Conservation (phyloP, 1,284 basidiomycete genomes). For the Marasmius fiardii region DNA sequence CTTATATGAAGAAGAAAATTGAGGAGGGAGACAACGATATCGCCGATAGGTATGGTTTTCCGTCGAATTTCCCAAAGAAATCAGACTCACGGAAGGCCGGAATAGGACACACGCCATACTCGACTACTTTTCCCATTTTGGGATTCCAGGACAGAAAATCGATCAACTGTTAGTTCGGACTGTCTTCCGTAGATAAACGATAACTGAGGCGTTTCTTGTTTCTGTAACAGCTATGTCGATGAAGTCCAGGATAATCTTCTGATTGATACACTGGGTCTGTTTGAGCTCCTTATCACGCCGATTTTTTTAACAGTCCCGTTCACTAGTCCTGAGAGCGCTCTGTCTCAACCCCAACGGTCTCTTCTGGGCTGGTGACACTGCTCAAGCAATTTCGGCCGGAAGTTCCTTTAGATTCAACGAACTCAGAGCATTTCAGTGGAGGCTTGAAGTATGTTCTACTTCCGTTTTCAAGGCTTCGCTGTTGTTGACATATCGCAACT, state of each 20-base stretch:
- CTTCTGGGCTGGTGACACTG: slow-evolving; percentile 80
- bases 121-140: slow-evolving; percentile 28
- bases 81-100: slow-evolving; percentile 9
- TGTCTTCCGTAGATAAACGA: not conserved
- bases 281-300: not conserved
- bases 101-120: slow-evolving; percentile 54
- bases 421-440: slow-evolving; percentile 61
- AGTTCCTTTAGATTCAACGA: slow-evolving; percentile 73
- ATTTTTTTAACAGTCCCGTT: not conserved
- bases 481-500: not conserved
- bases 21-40: slow-evolving; percentile 49
- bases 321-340: slow-evolving; percentile 55
- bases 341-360: slow-evolving; percentile 64
- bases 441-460: slow-evolving; percentile 44
- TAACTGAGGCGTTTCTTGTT: slow-evolving; percentile 4
- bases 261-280: slow-evolving; percentile 59
- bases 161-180: slow-evolving; percentile 51
- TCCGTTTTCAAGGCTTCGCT: not conserved
- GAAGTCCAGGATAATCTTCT: slow-evolving; percentile 73
- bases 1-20: slow-evolving; percentile 48
- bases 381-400: slow-evolving; percentile 71
- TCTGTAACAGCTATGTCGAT: slow-evolving; percentile 59
- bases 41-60: slow-evolving; percentile 51
- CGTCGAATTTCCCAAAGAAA: not conserved
- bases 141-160: slow-evolving; percentile 39